Base-by-base conservation (phyloP, 1,284 basidiomycete species). In the Cryptococcus sp. region DNA sequence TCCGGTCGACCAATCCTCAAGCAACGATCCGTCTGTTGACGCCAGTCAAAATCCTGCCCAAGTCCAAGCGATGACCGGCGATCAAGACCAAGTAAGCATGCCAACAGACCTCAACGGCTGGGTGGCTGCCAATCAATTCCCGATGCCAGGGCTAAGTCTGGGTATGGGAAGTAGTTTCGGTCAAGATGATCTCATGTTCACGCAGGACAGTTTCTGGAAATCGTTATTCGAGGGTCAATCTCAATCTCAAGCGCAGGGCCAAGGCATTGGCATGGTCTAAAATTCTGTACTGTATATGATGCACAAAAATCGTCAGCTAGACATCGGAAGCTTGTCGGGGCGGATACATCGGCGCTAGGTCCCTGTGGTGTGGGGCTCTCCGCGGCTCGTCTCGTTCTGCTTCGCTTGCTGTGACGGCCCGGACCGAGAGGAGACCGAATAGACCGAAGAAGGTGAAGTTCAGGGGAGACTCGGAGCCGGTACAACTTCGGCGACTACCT, bases 181-280 rank as follows among this genome's bases (percentile, higher is more conserved):
- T 18, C 24, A 47, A 16, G 28, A 39, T 31, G 46, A 47, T 47
- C 19, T 47, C 25, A 21, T 47, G 31, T 47, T 47, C 31, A 47
- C 46, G 11, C 46, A 34, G 19, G 46, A 47, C 22, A 39, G 31
- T 16, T 47, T 47, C 19, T 47, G 46, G 46, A 39, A 39, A 14
- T 39, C 36, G 7, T 7, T 39, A 5, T 39, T 39, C 18, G 36
- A 39, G 16, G 36, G 36, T 5, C 36, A 39, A 14, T 5, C 28
- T 28, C 28, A 28, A 11, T 5, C 28, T 11, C 36, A 16, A 39
- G 18, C 4, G 5, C 14, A 39, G 16, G 36, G 36, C 4, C 36
- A 39, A 16, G 14, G 36, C 36, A 39, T 39, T 7, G 36, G 36
- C 4, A 39, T 39, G 36, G 36, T 39, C 7, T 39, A 39, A 28